A percentile compares a stretch with the other conserved stretches of the same genome.
phyloP scores from a whole-genome alignment of 495 filamentous ascomycete genomes.

The Glutinoglossum americanum region DNA sequence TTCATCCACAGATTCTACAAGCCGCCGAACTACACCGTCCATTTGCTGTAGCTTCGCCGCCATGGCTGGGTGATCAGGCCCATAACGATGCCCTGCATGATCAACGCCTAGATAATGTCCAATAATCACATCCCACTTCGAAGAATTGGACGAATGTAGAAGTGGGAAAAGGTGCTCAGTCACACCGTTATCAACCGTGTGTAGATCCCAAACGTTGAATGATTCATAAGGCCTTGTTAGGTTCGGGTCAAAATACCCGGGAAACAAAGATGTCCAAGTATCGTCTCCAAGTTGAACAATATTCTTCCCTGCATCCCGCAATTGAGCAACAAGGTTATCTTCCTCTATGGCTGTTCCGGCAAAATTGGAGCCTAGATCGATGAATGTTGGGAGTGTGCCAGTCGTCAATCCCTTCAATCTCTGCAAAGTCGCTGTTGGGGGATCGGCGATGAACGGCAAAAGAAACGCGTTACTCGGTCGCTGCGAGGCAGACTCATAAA shows the following conservation, averaged over 20 bases:
- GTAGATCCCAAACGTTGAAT: slow-evolving; percentile 94
- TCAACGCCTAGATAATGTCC: slow-evolving; percentile 91
- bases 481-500: slow-evolving; percentile 57
- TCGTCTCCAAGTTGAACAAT: slow-evolving; percentile 91
- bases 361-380: slow-evolving; percentile 87
- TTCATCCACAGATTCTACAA: slow-evolving; percentile 57
- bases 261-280: slow-evolving; percentile 86
- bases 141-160: slow-evolving; percentile 34
- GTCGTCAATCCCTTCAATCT: slow-evolving; percentile 86
- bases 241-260: slow-evolving; percentile 69
- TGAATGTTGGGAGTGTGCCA: slow-evolving; percentile 82
- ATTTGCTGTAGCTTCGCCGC: slow-evolving; percentile 76
- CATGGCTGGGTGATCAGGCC: slow-evolving; percentile 85
- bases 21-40: slow-evolving; percentile 51
- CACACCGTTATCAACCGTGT: slow-evolving; percentile 95
- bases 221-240: slow-evolving; percentile 80
- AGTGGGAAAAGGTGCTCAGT: slow-evolving; percentile 77
- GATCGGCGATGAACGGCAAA: slow-evolving; percentile 90
- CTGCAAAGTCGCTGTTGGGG: slow-evolving; percentile 82
- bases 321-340: slow-evolving; percentile 76
- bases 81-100: slow-evolving; percentile 91
- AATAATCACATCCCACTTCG: slow-evolving; percentile 77
- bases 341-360: slow-evolving; percentile 94
- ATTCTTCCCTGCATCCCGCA: slow-evolving; percentile 56
- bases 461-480: slow-evolving; percentile 67